phyloP scores from a whole-genome alignment of 257 asterid species.

The Fraxinus pennsylvanica region DNA sequence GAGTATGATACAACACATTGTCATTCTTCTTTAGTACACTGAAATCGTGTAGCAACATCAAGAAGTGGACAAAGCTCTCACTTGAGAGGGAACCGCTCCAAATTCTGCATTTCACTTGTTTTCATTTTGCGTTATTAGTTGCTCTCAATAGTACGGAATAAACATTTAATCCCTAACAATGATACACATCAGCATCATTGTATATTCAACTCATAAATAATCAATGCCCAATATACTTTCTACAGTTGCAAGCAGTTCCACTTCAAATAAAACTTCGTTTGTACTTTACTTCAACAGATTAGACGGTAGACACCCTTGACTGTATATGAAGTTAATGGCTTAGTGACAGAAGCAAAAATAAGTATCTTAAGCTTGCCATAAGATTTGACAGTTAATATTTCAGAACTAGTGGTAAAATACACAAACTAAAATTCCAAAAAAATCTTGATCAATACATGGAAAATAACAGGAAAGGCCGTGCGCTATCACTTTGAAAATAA shows the following conservation, averaged over 20 bases:
- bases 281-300: background rate
- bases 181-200: background rate
- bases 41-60: too few species aligned
- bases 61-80: too few species aligned
- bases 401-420: background rate
- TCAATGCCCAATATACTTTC: background rate
- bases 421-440: background rate
- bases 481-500: background rate
- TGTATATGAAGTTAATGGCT: background rate
- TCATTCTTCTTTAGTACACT: background rate
- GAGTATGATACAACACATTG: background rate
- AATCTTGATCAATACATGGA: background rate
- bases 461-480: background rate
- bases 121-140: background rate
- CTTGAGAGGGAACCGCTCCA: too few species aligned
- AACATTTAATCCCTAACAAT: background rate
- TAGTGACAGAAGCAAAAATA: background rate
- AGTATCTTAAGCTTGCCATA: background rate
- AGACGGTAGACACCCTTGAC: background rate
- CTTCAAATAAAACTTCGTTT: background rate
- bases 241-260: background rate
- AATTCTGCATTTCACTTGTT: too few species aligned
- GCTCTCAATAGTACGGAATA: background rate
- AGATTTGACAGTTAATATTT: background rate
- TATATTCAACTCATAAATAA: background rate